These are phyloP conservation scores for Poronia punctata DNA, from an alignment of 495 filamentous ascomycete species.

Conservation along the genomic window DNA sequence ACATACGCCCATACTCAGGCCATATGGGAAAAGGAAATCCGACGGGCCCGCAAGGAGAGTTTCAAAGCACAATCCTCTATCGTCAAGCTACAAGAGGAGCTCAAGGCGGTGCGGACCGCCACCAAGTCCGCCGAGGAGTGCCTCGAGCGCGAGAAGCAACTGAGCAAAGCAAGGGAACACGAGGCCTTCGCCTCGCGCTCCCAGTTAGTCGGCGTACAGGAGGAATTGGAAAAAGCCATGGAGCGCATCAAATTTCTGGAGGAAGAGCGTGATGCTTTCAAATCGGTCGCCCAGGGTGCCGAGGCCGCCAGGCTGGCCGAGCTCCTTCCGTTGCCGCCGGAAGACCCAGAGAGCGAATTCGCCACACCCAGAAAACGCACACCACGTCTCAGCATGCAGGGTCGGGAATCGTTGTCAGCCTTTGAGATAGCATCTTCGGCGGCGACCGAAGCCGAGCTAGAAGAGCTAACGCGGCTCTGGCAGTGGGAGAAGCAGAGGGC, in stretches of 20 bases:
- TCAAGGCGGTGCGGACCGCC: conserved; percentile 58
- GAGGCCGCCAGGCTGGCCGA: conserved; percentile 55
- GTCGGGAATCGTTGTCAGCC: conserved; percentile 29
- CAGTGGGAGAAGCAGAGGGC: conserved; percentile 59
- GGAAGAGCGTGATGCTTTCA: conserved; percentile 61
- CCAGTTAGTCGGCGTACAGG: conserved; percentile 63
- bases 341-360: conserved; percentile 38
- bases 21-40: conserved; percentile 79
- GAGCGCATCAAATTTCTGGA: conserved; percentile 60
- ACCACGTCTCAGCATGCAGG: conserved; percentile 5
- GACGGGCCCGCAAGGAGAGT: conserved; percentile 73
- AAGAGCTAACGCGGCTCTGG: conserved; percentile 55
- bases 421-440: conserved; percentile 37
- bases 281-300: conserved; percentile 51
- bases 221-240: conserved; percentile 60
- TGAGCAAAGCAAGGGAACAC: conserved; percentile 53
- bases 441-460: conserved; percentile 44
- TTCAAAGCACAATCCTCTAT: conserved; percentile 72
- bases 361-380: conserved; percentile 39
- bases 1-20: conserved; percentile 63
- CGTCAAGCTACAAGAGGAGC: conserved; percentile 76
- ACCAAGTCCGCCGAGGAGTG: conserved; percentile 32
- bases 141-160: conserved; percentile 42
- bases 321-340: conserved; percentile 50
- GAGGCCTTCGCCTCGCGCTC: conserved; percentile 72